A percentile compares a stretch with the other conserved stretches of the same genome.
These are phyloP conservation scores for Lipomyces sp. DNA, from an alignment of 805 yeast species.

Conservation along the genomic window DNA sequence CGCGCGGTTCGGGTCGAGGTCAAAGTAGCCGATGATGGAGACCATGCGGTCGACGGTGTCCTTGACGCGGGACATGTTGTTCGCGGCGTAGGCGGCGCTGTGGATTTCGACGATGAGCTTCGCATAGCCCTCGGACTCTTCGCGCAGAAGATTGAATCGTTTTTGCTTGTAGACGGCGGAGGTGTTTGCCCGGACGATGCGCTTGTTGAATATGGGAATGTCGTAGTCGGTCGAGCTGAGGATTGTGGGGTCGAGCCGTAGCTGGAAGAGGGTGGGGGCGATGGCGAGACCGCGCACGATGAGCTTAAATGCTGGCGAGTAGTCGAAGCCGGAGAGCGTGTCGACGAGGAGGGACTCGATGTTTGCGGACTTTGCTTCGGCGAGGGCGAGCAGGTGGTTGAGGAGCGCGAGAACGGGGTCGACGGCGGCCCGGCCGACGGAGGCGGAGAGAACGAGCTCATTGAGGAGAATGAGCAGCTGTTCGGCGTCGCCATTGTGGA, in stretches of 20 bases:
- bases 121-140: conserved; percentile 76
- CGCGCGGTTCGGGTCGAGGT: conserved; percentile 67
- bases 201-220: conserved; percentile 38
- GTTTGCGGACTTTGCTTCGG: background rate
- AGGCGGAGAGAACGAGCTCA: conserved; percentile 15
- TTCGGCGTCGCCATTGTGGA: conserved; percentile 1
- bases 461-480: conserved; percentile 5
- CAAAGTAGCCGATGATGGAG: conserved; percentile 67
- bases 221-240: conserved; percentile 14
- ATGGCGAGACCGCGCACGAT: conserved; percentile 30
- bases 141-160: conserved; percentile 65
- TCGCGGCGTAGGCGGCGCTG: conserved; percentile 18
- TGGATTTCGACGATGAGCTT: conserved; percentile 43
- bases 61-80: conserved; percentile 34
- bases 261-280: conserved; percentile 28
- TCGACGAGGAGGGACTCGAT: conserved; percentile 16
- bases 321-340: conserved; percentile 10
- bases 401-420: conserved; percentile 1
- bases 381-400: conserved; percentile 1
- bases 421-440: conserved; percentile 3
- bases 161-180: conserved; percentile 47
- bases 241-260: conserved; percentile 32
- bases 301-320: conserved; percentile 11
- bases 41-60: conserved; percentile 50
- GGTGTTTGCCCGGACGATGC: conserved; percentile 43